Base-by-base conservation (phyloP, 139 green algal genomes). In the Astrephomene gubernaculifera region DNA sequence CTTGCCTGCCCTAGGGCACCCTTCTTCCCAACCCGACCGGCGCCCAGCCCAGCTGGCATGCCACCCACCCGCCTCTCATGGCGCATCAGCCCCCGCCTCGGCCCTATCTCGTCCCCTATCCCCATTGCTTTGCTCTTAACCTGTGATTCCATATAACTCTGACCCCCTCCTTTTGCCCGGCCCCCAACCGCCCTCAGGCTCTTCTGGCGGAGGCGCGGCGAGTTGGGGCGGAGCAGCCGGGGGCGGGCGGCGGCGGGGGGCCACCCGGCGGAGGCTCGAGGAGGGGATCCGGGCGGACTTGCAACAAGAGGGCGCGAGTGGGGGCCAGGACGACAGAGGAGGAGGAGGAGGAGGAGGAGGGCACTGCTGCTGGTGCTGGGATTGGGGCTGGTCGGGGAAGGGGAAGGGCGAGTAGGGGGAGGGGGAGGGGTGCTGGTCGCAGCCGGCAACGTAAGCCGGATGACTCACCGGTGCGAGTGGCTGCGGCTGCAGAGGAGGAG, bases 191-290 rank as follows among this genome's bases (percentile, higher is more conserved):
- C 49, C 49, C 21, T 1, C 43, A 79, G 79, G 69, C 49, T 0
- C 83, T 89, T 29, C 79, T 92, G 76, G 89, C 86, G 83, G 89
- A 87, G 6, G 89, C 88, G 27, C 87, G 87, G 70, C 57, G 67
- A 5, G 81, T 84, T 4, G 89, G 89, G 0, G 89, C 86, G 81
- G 88, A 89, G 78, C 49, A 68, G 21, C 25, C 9, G 10, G 52
- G 5, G 14, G 3, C 72, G 7, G 8, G 22, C 24, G 74, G 36
- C n/a, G n/a, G 29, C 33, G 35, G 74, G 45, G n/a, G 45, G 74
- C 53, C 54, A 82, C 70, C 54, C 33, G 35, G 53, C 22, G 22
- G 19, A 53, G 43, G 71, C 25, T 14, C 27, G 12, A n/a, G n/a
- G n/a, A n/a, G n/a, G n/a, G n/a, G n/a, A n/a, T n/a, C n/a, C n/a